phyloP scores from a whole-genome alignment of 768 basidiomycete genomes.

The Hebeloma cylindrosporum region DNA sequence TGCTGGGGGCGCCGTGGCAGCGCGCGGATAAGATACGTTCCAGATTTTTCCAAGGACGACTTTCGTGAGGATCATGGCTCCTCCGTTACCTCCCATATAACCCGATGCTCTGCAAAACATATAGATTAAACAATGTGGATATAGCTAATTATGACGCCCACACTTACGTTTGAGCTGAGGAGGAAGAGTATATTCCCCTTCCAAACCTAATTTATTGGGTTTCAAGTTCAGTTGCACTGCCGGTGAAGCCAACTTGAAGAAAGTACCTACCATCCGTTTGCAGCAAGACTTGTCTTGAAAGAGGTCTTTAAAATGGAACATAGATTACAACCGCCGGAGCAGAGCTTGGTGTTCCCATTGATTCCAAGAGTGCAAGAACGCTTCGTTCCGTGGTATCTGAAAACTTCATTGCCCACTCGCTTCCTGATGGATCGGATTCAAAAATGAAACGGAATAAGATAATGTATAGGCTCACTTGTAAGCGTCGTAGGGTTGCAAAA shows the following conservation, averaged over 20 bases:
- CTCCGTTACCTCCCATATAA: slow-evolving; percentile 19
- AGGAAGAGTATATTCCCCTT: slow-evolving; percentile 29
- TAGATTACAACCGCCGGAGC: slow-evolving; percentile 23
- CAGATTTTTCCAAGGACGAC: slow-evolving; percentile 29
- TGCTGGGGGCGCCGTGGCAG: slow-evolving; percentile 25
- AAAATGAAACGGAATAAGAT: background rate
- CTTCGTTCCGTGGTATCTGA: slow-evolving; percentile 33
- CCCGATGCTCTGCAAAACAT: slow-evolving; percentile 21
- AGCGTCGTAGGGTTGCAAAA: slow-evolving; percentile 24
- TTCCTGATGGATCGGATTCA: slow-evolving; percentile 16
- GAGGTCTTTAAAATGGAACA: slow-evolving; percentile 32
- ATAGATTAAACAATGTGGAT: background rate
- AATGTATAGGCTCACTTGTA: slow-evolving; percentile 23
- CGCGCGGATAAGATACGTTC: slow-evolving; percentile 19
- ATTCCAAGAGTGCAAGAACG: slow-evolving; percentile 27
- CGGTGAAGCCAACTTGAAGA: background rate
- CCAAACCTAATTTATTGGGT: slow-evolving; percentile 22
- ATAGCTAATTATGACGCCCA: background rate
- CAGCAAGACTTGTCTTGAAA: slow-evolving; percentile 32
- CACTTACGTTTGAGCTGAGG: slow-evolving; percentile 32
- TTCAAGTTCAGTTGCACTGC: background rate
- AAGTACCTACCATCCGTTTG: slow-evolving; percentile 25
- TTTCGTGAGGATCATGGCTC: slow-evolving; percentile 30
- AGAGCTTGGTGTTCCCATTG: slow-evolving; percentile 22
- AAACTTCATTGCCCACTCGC: slow-evolving; percentile 28